Percentiles rank a stretch among this genome's conserved stretches.
These are phyloP conservation scores for Penicillium crustosum DNA, from an alignment of 2,329 filamentous ascomycete genomes.

Conservation along the genomic window DNA sequence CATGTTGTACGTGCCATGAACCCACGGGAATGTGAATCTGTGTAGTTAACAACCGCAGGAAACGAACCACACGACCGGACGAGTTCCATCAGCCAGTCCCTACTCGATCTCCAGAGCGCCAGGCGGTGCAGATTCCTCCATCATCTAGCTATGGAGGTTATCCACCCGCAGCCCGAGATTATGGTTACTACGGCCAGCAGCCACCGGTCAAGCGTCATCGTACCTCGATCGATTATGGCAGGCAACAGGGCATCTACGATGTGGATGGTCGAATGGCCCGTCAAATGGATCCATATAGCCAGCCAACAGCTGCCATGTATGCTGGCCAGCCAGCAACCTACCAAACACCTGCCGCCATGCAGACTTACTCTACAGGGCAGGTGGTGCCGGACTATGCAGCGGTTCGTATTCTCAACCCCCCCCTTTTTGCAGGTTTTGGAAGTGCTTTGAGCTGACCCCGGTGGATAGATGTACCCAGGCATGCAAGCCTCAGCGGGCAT, in stretches of 20 bases:
- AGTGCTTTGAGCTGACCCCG: neutral
- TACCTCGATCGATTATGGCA: conserved; percentile 41
- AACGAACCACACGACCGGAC: conserved; percentile 40
- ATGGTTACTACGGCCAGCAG: conserved; percentile 34
- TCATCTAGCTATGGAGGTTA: conserved; percentile 34
- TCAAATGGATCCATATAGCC: conserved; percentile 39
- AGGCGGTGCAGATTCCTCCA: conserved; percentile 37
- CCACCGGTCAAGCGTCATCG: conserved; percentile 41
- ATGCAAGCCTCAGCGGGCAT: conserved; percentile 26
- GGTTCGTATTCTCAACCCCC: conserved; percentile 27
- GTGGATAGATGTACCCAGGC: conserved; percentile 35
- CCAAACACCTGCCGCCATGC: conserved; percentile 36
- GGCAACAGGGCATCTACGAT: conserved; percentile 38
- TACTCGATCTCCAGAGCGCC: conserved; percentile 40
- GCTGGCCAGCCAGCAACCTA: conserved; percentile 34
- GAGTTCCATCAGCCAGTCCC: conserved; percentile 40
- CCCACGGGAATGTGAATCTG: neutral
- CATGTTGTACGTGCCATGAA: conserved; percentile 36
- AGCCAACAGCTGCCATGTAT: conserved; percentile 33
- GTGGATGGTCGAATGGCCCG: conserved; percentile 38
- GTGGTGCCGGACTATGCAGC: conserved; percentile 39
- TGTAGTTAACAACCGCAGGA: conserved; percentile 32
- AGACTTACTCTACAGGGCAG: conserved; percentile 37
- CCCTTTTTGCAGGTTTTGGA: neutral
- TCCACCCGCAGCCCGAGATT: conserved; percentile 35